These are phyloP conservation scores for Boletellus deceptivus DNA, from an alignment of 1,284 basidiomycete species.

Conservation along the genomic window DNA sequence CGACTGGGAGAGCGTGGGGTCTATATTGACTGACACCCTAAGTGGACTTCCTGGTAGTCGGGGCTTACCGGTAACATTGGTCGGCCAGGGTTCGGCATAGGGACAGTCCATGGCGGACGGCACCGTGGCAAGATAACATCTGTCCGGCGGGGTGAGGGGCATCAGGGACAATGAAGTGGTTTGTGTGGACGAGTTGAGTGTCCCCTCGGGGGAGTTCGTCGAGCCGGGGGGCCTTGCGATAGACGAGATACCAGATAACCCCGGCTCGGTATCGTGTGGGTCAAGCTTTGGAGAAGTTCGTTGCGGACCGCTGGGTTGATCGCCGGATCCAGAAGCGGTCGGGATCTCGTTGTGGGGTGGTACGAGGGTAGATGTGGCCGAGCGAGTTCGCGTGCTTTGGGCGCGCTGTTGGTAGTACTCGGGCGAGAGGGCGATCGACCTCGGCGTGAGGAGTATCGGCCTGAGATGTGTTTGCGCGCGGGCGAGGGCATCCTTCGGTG, in stretches of 20 bases:
- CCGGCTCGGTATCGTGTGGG: constrained; percentile 16
- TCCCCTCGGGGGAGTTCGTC: constrained; percentile 1
- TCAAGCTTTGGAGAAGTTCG: constrained; percentile 25
- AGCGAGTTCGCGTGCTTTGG: constrained; percentile 10
- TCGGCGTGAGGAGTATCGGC: constrained; percentile 26
- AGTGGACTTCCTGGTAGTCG: constrained; percentile 24
- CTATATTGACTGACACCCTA: constrained; percentile 13
- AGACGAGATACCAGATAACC: constrained; percentile 7
- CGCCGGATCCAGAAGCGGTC: not conserved
- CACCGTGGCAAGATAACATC: constrained; percentile 22
- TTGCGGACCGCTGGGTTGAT: constrained; percentile 4
- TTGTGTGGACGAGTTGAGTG: constrained; percentile 15
- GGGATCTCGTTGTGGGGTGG: not conserved
- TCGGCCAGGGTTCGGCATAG: constrained; percentile 25
- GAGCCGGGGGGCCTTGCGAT: not conserved
- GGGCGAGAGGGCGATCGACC: constrained; percentile 5
- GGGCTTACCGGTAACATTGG: constrained; percentile 1
- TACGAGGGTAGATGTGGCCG: constrained; percentile 18
- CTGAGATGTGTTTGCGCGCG: constrained; percentile 16
- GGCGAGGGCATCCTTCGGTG: constrained; percentile 10
- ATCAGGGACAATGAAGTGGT: constrained; percentile 10
- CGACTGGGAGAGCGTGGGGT: constrained; percentile 1
- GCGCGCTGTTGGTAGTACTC: constrained; percentile 3
- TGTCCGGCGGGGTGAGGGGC: constrained; percentile 30
- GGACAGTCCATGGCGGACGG: constrained; percentile 22